These are phyloP conservation scores for Artemisia princeps DNA, from an alignment of 140 eudicot species.

Conservation along the genomic window DNA sequence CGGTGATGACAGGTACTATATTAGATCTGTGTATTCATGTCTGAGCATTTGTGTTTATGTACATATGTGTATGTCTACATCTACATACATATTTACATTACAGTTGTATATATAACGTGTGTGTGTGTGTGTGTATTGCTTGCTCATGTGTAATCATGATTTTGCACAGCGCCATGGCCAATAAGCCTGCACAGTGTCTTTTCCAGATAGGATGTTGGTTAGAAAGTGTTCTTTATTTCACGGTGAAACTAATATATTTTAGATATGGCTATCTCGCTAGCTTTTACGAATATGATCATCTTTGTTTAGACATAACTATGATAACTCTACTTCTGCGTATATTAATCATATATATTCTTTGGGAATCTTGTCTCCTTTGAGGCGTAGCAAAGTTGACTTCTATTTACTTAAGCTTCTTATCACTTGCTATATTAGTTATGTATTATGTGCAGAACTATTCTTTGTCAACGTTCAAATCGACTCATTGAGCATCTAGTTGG, in stretches of 20 bases:
- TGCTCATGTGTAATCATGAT: background rate
- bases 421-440: too few species aligned
- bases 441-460: too few species aligned
- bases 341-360: too few species aligned
- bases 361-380: too few species aligned
- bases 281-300: background rate
- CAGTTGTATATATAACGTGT: background rate
- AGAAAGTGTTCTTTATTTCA: background rate
- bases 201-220: constrained; percentile 1
- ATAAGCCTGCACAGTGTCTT: background rate
- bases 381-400: too few species aligned
- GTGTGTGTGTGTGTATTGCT: background rate
- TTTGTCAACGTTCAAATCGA: too few species aligned
- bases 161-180: background rate
- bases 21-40: constrained; percentile 1
- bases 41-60: background rate
- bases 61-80: background rate
- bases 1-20: constrained; percentile 71
- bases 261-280: background rate
- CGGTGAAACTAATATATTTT: background rate
- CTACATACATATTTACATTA: background rate
- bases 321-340: too few species aligned
- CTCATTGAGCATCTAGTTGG: too few species aligned
- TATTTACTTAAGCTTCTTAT: too few species aligned
- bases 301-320: too few species aligned